phyloP scores from a whole-genome alignment of 208 protist species.

The Wallacemonas sp. region DNA sequence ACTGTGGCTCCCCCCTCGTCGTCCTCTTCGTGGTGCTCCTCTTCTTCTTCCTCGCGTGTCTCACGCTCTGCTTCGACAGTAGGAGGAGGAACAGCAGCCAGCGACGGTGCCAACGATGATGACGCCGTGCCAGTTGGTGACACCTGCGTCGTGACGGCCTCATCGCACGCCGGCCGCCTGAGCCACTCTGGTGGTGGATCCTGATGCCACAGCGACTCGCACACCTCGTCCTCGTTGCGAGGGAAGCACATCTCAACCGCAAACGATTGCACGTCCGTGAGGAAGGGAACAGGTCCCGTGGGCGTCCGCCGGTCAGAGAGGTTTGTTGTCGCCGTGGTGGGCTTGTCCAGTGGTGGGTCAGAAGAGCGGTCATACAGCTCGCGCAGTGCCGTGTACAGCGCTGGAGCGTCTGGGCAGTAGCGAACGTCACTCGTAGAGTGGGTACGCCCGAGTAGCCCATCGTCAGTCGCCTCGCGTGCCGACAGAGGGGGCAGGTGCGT shows the following conservation, averaged over 20 bases:
- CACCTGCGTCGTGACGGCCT: no score
- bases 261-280: neutral
- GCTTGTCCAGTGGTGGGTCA: neutral
- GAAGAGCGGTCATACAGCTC: no score
- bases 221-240: neutral
- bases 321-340: neutral
- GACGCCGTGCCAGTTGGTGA: no score
- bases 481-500: constrained; percentile 22
- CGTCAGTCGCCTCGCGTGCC: neutral
- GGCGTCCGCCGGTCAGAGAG: neutral
- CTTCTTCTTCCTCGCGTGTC: neutral
- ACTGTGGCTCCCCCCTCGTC: no score
- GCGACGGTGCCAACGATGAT: no score
- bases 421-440: no score
- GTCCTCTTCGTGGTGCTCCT: no score
- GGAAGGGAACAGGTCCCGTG: neutral
- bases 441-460: no score
- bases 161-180: no score
- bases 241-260: constrained; percentile 4
- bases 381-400: constrained; percentile 17
- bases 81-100: no score
- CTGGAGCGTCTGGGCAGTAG: neutral
- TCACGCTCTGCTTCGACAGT: neutral
- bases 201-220: neutral
- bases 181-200: no score